These are phyloP conservation scores for Coleophoma crateriformis DNA, from an alignment of 2,329 filamentous ascomycete species.

Conservation along the genomic window DNA sequence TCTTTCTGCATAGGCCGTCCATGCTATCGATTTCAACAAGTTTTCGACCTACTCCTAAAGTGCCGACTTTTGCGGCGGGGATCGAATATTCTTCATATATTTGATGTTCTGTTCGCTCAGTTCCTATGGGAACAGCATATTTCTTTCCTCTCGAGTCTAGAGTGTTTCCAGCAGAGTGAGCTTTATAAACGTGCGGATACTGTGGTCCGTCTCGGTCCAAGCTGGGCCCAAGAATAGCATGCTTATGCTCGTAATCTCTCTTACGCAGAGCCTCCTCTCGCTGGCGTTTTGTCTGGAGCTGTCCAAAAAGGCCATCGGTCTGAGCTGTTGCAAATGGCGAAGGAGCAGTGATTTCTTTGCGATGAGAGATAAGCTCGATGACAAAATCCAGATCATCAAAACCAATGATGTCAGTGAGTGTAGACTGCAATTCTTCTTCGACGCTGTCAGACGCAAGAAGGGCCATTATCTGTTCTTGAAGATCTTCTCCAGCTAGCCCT, in stretches of 20 bases:
- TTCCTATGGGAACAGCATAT: slow-evolving; percentile 76
- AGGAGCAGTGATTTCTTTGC: slow-evolving; percentile 57
- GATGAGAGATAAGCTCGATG: slow-evolving; percentile 79
- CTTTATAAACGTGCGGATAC: slow-evolving; percentile 92
- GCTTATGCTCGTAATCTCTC: slow-evolving; percentile 80
- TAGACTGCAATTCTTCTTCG: slow-evolving; percentile 87
- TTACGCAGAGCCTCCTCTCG: slow-evolving; percentile 72
- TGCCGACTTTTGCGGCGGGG: slow-evolving; percentile 75
- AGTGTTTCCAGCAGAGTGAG: slow-evolving; percentile 79
- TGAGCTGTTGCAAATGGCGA: slow-evolving; percentile 26
- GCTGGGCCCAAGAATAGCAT: slow-evolving; percentile 62
- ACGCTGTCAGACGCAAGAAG: slow-evolving; percentile 61
- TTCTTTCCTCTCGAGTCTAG: slow-evolving; percentile 74
- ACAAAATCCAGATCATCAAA: slow-evolving; percentile 93
- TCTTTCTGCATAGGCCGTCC: slow-evolving; percentile 84
- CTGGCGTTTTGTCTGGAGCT: slow-evolving; percentile 69
- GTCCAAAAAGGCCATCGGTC: slow-evolving; percentile 40
- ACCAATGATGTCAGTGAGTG: slow-evolving; percentile 82
- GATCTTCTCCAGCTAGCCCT: slow-evolving; percentile 61
- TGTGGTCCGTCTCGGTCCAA: slow-evolving; percentile 64
- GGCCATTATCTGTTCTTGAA: slow-evolving; percentile 72
- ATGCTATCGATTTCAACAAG: slow-evolving; percentile 75
- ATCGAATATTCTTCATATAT: slow-evolving; percentile 89
- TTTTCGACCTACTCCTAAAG: slow-evolving; percentile 64
- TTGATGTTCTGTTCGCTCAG: slow-evolving; percentile 59